Evolutionary conservation across 495 filamentous ascomycete species (phyloP).

Genomic region (Niebla homalea): DNA sequence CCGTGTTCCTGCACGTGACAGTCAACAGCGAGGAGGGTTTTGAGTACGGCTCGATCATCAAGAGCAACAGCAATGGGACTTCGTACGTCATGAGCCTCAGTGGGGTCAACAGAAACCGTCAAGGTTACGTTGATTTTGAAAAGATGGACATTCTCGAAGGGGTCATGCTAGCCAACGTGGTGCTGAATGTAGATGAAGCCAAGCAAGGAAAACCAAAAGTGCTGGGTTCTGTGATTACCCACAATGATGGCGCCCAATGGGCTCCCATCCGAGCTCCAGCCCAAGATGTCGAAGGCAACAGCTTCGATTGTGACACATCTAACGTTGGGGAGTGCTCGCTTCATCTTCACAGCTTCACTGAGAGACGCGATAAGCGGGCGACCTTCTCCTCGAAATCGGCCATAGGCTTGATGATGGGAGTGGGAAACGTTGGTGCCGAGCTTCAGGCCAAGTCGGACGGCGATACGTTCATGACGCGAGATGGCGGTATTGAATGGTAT

Average conservation of each 20-base stretch:
- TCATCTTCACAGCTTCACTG: constrained; percentile 89
- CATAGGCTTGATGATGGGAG: constrained; percentile 78
- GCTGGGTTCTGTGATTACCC: constrained; percentile 77
- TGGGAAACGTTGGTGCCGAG: constrained; percentile 76
- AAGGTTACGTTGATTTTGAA: constrained; percentile 85
- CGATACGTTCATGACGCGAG: constrained; percentile 75
- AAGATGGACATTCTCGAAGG: constrained; percentile 87
- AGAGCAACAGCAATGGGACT: constrained; percentile 96
- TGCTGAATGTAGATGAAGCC: constrained; percentile 53
- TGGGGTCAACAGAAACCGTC: constrained; percentile 60
- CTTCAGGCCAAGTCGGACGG: constrained; percentile 34
- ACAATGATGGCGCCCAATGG: constrained; percentile 92
- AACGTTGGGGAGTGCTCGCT: constrained; percentile 59
- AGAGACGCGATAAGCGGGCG: constrained; percentile 62
- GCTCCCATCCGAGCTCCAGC: constrained; percentile 51
- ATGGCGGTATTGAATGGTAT: constrained; percentile 83
- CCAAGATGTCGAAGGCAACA: constrained; percentile 54
- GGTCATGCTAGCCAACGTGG: constrained; percentile 72
- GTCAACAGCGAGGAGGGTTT: constrained; percentile 45
- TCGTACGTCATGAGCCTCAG: constrained; percentile 73
- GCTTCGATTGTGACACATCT: constrained; percentile 49
- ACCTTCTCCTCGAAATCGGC: constrained; percentile 81
- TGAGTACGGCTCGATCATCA: constrained; percentile 76
- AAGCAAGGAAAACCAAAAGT: constrained; percentile 58
- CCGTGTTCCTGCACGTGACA: constrained; percentile 83